Conservation (phyloP, 345 rosid genomes). For the Populus deltoides region DNA sequence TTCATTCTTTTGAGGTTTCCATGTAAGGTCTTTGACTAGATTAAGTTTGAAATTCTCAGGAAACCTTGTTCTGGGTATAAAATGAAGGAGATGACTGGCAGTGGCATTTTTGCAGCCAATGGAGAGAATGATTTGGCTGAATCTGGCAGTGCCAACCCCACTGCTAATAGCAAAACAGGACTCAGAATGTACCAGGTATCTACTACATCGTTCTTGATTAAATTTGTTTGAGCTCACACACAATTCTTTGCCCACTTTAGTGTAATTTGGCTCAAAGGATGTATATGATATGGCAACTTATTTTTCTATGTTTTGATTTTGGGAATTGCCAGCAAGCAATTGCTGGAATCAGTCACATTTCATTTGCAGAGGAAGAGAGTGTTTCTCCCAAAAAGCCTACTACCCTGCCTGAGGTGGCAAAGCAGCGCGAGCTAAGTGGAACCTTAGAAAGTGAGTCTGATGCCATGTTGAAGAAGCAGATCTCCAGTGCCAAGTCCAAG, state of each 20-base stretch:
- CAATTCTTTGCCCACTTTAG: neutral
- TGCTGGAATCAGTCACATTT: slow-evolving; percentile 87
- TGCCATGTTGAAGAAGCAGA: slow-evolving; percentile 62
- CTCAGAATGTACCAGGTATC: slow-evolving; percentile 81
- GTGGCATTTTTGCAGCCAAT: slow-evolving; percentile 75
- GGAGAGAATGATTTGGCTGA: slow-evolving; percentile 54
- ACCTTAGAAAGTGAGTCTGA: slow-evolving; percentile 63
- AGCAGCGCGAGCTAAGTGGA: slow-evolving; percentile 95
- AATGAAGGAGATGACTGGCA: slow-evolving; percentile 92
- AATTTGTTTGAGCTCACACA: neutral
- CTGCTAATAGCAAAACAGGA: slow-evolving; percentile 53
- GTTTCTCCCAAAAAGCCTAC: slow-evolving; percentile 70
- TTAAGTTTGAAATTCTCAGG: slow-evolving; percentile 37
- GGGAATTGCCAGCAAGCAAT: slow-evolving; percentile 59
- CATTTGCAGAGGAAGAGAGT: slow-evolving; percentile 79
- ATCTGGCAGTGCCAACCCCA: slow-evolving; percentile 45
- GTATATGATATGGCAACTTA: neutral
- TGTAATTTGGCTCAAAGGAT: neutral
- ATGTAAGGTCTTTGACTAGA: slow-evolving; percentile 7
- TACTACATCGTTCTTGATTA: neutral
- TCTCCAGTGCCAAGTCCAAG: slow-evolving; percentile 82
- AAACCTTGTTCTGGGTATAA: slow-evolving; percentile 92
- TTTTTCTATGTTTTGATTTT: slow-evolving; percentile 3
- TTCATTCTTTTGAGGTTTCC: neutral
- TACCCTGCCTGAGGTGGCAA: slow-evolving; percentile 75